These are phyloP conservation scores for Umbelopsis isabellina DNA, from an alignment of 192 early-diverging fungal genomes.

Conservation along the genomic window DNA sequence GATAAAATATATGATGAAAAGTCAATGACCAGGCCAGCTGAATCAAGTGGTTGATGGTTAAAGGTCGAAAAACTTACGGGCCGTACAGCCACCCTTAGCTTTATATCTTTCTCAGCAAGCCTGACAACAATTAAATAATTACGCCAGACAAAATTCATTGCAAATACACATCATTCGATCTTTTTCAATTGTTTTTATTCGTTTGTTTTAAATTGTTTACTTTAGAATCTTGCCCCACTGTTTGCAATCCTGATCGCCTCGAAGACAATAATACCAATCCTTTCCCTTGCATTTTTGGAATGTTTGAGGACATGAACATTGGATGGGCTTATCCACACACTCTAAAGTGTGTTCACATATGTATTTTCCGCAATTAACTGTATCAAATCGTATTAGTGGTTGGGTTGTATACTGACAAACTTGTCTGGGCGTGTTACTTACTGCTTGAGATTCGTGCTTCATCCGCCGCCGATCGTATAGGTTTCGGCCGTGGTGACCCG, in stretches of 20 bases:
- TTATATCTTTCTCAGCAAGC: background rate
- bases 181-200: background rate
- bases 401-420: background rate
- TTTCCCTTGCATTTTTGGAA: constrained; percentile 12
- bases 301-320: constrained; percentile 19
- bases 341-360: constrained; percentile 3
- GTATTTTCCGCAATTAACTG: constrained; percentile 20
- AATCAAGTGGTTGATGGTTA: no score
- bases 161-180: background rate
- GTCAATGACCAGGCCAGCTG: no score
- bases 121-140: constrained; percentile 13
- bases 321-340: constrained; percentile 19
- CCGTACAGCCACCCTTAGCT: background rate
- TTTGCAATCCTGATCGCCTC: constrained; percentile 22
- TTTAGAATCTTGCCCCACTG: background rate
- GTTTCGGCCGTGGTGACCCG: background rate
- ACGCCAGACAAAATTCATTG: background rate
- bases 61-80: no score
- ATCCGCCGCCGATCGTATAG: background rate
- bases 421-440: background rate
- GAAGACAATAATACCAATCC: constrained; percentile 30
- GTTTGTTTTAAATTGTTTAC: background rate
- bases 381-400: background rate
- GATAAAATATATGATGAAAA: no score
- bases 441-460: background rate